Evolutionary conservation across 495 filamentous ascomycete species (phyloP), one percentile per base, ranked within the genome.

Genomic region (Xylaria curta): DNA sequence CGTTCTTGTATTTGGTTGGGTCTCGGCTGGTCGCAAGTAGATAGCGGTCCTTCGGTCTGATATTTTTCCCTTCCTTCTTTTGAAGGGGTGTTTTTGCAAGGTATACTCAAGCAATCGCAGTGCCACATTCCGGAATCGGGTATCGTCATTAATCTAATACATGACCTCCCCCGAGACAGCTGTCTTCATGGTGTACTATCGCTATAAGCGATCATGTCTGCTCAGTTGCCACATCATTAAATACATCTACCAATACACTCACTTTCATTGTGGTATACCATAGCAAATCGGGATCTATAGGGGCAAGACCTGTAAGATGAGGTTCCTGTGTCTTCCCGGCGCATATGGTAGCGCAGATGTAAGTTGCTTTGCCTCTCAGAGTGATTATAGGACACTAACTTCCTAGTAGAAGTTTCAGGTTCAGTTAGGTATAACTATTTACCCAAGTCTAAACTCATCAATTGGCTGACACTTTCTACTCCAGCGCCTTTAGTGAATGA

Each of bases 281-380:
- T 24, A 69, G 42, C 24, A 38, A 47, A 7, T 66, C 61, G 62
- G 65, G 33, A 60, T 10, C 42, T 42, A 69, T 60, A 72, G 8
- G 70, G 42, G n/a, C 56, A 68, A 56, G 69, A 56, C 51, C 31
- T 59, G 33, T 75, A 80, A 66, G 40, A 82, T 85, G 81, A 80
- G 75, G 70, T 83, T 85, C 66, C 70, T 84, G 59, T 85, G 82
- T 72, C 79, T 83, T 5, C 81, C 80, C 1, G 83, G 82, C 60
- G 85, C 85, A 67, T 87, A 83, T 80, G 85, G 85, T 72, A 87
- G 82, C 77, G 81, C 83, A 59, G 84, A 86, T 72, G 85, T 87
- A 75, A 81, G 84, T 84, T 67, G 69, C 26, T 44, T 69, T 58
- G 72, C 61, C 53, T 64, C 51, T 56, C 47, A 33, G 15, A 47